Conservation (phyloP, 352 stramenopile species). For the Peronospora farinosa region DNA sequence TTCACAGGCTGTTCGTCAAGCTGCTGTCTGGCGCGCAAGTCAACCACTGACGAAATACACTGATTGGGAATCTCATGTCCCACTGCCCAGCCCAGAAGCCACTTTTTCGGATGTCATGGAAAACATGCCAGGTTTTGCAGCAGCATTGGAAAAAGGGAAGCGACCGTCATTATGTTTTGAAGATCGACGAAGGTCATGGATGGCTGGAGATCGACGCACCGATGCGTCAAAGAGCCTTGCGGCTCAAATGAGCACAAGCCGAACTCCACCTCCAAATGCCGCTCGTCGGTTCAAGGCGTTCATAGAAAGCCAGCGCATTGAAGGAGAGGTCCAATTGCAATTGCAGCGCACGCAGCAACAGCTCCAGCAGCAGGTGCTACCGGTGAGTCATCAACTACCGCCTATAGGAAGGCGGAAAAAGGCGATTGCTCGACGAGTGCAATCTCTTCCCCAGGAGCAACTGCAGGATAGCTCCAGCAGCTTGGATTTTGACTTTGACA, state of each 20-base stretch:
- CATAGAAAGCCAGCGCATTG: constrained; percentile 29
- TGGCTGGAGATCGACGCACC: constrained; percentile 44
- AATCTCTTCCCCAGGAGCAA: constrained; percentile 53
- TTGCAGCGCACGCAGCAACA: constrained; percentile 25
- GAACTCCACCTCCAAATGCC: constrained; percentile 13
- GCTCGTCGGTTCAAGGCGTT: constrained; percentile 32
- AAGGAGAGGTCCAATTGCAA: constrained; percentile 27
- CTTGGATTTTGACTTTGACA: constrained; percentile 78
- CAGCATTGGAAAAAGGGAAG: constrained; percentile 31
- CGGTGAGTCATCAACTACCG: constrained; percentile 30
- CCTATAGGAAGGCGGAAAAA: constrained; percentile 26
- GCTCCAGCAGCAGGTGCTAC: constrained; percentile 23
- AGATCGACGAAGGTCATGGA: constrained; percentile 70
- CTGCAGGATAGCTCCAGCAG: constrained; percentile 45
- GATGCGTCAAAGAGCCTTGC: constrained; percentile 18
- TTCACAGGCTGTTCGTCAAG: constrained; percentile 68
- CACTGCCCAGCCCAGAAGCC: constrained; percentile 48
- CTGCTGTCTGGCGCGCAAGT: constrained; percentile 70
- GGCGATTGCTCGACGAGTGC: constrained; percentile 37
- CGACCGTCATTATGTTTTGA: constrained; percentile 46
- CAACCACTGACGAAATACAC: constrained; percentile 62
- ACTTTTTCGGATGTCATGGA: constrained; percentile 77
- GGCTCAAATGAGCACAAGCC: constrained; percentile 17
- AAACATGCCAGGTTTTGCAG: constrained; percentile 50
- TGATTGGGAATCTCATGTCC: constrained; percentile 57